phyloP scores from a whole-genome alignment of 139 green algal genomes.

The Tetraselmis chui region DNA sequence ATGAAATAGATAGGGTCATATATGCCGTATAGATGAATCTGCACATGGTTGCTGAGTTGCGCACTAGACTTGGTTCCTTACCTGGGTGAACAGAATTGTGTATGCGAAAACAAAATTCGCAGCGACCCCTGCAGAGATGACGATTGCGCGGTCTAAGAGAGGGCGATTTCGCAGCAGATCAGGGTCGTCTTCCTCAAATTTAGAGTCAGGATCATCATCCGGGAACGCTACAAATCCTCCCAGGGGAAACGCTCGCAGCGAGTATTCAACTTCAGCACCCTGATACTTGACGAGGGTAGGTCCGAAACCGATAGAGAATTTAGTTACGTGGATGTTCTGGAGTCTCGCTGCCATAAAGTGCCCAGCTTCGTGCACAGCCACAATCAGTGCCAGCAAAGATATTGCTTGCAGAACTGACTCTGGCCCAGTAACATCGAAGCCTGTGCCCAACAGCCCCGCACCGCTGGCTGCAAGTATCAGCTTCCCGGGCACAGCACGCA shows the following conservation, averaged over 20 bases:
- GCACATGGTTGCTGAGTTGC: no score
- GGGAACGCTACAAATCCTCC: constrained; percentile 97
- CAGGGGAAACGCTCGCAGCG: constrained; percentile 79
- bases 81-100: constrained; percentile 75
- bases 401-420: constrained; percentile 56
- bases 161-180: constrained; percentile 91
- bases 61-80: no score
- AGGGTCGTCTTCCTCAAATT: constrained; percentile 67
- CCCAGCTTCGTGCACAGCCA: constrained; percentile 86
- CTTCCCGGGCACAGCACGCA: neutral
- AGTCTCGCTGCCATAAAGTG: constrained; percentile 83
- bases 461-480: neutral
- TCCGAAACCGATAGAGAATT: constrained; percentile 95
- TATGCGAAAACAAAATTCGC: constrained; percentile 90
- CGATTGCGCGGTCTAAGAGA: constrained; percentile 58
- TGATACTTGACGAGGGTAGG: constrained; percentile 69
- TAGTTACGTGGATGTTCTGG: constrained; percentile 87
- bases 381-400: constrained; percentile 71
- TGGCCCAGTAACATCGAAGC: constrained; percentile 54
- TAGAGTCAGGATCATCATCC: constrained; percentile 79
- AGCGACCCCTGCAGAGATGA: constrained; percentile 88
- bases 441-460: constrained; percentile 11
- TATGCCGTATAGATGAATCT: no score
- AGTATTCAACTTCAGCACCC: constrained; percentile 86
- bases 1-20: no score